A percentile compares a stretch with the other conserved stretches of the same genome.
Evolutionary conservation across 805 yeast species (phyloP).

Genomic region (Monosporozyma unispora): DNA sequence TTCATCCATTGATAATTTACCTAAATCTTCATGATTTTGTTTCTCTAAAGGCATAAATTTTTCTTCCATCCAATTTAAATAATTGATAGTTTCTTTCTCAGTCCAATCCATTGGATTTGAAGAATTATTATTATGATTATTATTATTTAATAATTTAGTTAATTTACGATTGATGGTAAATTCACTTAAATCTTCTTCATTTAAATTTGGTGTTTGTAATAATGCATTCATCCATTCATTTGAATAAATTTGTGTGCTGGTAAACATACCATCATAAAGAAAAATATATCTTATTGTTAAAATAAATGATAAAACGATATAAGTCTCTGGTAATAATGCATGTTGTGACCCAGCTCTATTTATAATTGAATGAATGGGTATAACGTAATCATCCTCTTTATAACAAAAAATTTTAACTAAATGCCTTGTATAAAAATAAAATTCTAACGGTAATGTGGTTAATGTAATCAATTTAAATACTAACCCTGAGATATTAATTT

Average conservation of each 20-base stretch:
- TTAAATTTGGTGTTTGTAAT: background rate
- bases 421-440: conserved; percentile 14
- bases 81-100: conserved; percentile 14
- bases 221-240: conserved; percentile 6
- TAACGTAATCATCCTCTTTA: background rate
- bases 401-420: conserved; percentile 6
- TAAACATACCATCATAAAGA: conserved; percentile 9
- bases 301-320: conserved; percentile 17
- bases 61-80: conserved; percentile 25
- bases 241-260: conserved; percentile 9
- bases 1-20: conserved; percentile 19
- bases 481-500: conserved; percentile 14
- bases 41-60: conserved; percentile 11
- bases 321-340: conserved; percentile 13
- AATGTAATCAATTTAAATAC: conserved; percentile 16
- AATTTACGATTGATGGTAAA: conserved; percentile 4
- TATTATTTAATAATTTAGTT: conserved; percentile 2
- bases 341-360: background rate
- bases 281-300: conserved; percentile 17
- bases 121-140: conserved; percentile 4
- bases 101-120: conserved; percentile 13
- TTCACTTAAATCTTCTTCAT: conserved; percentile 2
- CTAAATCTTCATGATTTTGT: conserved; percentile 9
- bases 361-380: conserved; percentile 2
- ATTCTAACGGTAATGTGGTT: conserved; percentile 20